These are phyloP conservation scores for Didymella arachidicola DNA, from an alignment of 2,329 filamentous ascomycete genomes.

Conservation along the genomic window DNA sequence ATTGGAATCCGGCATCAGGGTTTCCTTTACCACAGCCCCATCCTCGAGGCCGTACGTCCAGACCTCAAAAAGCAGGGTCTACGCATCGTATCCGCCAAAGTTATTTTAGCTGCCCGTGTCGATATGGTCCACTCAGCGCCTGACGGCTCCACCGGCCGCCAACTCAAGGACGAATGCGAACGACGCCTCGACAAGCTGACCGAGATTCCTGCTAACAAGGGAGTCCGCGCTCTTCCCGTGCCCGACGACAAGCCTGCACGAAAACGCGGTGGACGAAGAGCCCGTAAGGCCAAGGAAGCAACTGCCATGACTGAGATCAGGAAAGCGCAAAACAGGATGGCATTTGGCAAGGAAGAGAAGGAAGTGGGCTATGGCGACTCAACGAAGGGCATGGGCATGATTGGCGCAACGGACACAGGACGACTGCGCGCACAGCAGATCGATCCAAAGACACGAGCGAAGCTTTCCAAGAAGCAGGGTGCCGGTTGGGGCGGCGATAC, in stretches of 20 bases:
- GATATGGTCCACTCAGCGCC: slow-evolving; percentile 83
- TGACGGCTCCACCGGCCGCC: slow-evolving; percentile 83
- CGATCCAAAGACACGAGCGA: slow-evolving; percentile 90
- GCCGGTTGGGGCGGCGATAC: slow-evolving; percentile 88
- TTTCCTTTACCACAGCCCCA: slow-evolving; percentile 89
- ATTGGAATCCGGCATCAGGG: slow-evolving; percentile 90
- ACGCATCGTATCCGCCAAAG: slow-evolving; percentile 91
- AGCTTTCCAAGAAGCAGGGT: slow-evolving; percentile 85
- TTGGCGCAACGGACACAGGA: slow-evolving; percentile 87
- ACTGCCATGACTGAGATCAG: slow-evolving; percentile 95
- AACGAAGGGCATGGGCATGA: slow-evolving; percentile 92
- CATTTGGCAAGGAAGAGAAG: slow-evolving; percentile 92
- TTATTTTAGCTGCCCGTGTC: slow-evolving; percentile 90
- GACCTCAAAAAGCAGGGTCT: slow-evolving; percentile 93
- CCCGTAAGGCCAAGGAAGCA: slow-evolving; percentile 94
- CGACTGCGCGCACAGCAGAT: slow-evolving; percentile 87
- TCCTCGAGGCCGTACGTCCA: slow-evolving; percentile 82
- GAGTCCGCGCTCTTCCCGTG: slow-evolving; percentile 82
- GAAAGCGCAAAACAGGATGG: slow-evolving; percentile 95
- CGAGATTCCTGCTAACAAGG: slow-evolving; percentile 89
- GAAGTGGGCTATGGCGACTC: slow-evolving; percentile 92
- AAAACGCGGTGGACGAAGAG: slow-evolving; percentile 89
- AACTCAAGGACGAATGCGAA: slow-evolving; percentile 81
- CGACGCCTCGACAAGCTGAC: slow-evolving; percentile 91
- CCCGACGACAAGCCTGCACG: slow-evolving; percentile 94